Evolutionary conservation across 2,329 filamentous ascomycete genomes (phyloP).

Genomic region (Verticillium longisporum): DNA sequence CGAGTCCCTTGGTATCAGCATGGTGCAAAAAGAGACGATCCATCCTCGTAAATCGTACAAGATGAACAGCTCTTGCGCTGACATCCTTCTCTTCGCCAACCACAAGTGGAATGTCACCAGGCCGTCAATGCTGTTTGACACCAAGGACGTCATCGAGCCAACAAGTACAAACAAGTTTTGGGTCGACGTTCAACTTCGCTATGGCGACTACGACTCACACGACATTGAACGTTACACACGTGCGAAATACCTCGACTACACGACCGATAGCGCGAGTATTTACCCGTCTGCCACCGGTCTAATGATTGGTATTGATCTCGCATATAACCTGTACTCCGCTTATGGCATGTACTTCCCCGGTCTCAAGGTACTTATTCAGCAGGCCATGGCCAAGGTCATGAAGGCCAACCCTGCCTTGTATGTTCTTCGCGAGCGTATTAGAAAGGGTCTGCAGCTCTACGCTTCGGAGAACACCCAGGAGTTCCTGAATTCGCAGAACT

Average conservation of each 20-base stretch:
- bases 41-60: conserved; percentile 99
- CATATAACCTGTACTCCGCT: conserved; percentile 96
- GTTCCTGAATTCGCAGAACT: conserved; percentile 98
- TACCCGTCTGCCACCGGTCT: conserved; percentile 94
- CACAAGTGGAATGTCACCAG: conserved; percentile 99
- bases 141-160: conserved; percentile 88
- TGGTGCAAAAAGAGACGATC: conserved; percentile 97
- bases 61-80: conserved; percentile 99
- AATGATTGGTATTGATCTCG: conserved; percentile 96
- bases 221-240: conserved; percentile 97
- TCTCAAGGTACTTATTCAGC: conserved; percentile 88
- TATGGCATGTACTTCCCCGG: conserved; percentile 99
- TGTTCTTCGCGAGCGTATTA: conserved; percentile 92
- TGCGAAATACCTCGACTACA: conserved; percentile 98
- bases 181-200: conserved; percentile 93
- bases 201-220: conserved; percentile 97
- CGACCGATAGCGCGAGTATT: conserved; percentile 96
- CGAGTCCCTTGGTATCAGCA: conserved; percentile 92
- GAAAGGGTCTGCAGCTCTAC: conserved; percentile 96
- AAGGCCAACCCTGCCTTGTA: conserved; percentile 97
- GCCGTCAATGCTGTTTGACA: conserved; percentile 89
- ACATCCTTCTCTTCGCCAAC: conserved; percentile 92
- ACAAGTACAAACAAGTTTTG: conserved; percentile 99
- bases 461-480: conserved; percentile 98
- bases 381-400: conserved; percentile 99